Evolutionary conservation across 352 stramenopile genomes (phyloP), one percentile per base, ranked within the genome.

Genomic region (Phytophthora palmivora): DNA sequence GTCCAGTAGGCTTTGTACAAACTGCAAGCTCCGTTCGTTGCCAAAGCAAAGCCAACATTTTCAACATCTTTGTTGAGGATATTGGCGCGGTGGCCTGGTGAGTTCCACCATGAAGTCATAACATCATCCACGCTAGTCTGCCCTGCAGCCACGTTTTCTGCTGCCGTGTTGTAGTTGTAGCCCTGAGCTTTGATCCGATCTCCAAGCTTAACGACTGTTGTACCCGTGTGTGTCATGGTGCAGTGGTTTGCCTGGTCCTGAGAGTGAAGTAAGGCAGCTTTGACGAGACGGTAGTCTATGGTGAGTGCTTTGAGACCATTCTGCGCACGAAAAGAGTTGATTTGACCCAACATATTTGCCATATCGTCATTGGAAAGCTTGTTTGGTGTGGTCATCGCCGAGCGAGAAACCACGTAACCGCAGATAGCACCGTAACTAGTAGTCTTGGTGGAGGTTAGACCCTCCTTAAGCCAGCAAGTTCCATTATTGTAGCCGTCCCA

Each of bases 31-130:
- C 26, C 57, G 55, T 72, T 69, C 3, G 38, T 60, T 28, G 38
- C 51, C 8, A 64, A 16, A 6, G 57, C 63, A 43, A 73, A 73
- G 39, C 63, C 63, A 5, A 67, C 54, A 16, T 67, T 50, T 24
- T 52, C 26, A 11, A 67, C 44, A 32, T 71, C 52, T 38, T 46
- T 37, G 33, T 74, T 66, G 10, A 86, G 59, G 56, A 86, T 74
- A 48, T 82, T 85, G 22, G 64, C 56, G 30, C 64, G 63, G 57
- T 85, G 76, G 26, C 70, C 72, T 1, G 67, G 49, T 37, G 70
- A 85, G 61, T 74, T 78, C 70, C 65, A 81, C 77, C 74, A 86
- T 24, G 74, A 73, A 5, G 70, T 62, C 74, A 83, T 86, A 33
- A 83, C 74, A 10, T 55, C 52, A 30, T 38, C 45, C 42, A 79